A percentile compares a stretch with the other conserved stretches of the same genome.
Evolutionary conservation across 2,329 filamentous ascomycete species (phyloP).

Genomic region (Lachnellula hyalina): DNA sequence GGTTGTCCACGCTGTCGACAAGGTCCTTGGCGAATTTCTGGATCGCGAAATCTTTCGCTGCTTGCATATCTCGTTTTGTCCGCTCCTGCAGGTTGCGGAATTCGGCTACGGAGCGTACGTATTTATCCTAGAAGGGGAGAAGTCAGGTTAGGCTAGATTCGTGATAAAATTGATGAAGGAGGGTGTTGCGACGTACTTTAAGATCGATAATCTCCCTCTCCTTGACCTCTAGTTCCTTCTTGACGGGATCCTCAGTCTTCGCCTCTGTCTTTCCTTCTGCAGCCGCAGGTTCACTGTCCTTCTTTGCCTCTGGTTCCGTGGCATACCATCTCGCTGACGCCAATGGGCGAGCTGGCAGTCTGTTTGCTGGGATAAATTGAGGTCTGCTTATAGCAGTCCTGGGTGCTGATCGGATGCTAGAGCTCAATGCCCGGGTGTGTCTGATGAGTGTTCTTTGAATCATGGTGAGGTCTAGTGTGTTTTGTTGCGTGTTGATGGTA

Average conservation of each 20-base stretch:
- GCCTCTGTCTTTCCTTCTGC: slow-evolving; percentile 33
- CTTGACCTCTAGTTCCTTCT: slow-evolving; percentile 66
- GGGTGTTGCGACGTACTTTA: slow-evolving; percentile 58
- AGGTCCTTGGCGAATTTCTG: slow-evolving; percentile 92
- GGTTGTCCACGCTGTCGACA: slow-evolving; percentile 92
- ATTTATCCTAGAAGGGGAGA: slow-evolving; percentile 67
- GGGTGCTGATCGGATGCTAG: slow-evolving; percentile 27
- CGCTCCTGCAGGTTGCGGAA: slow-evolving; percentile 98
- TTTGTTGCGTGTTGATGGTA: slow-evolving; percentile 17
- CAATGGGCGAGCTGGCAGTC: slow-evolving; percentile 20
- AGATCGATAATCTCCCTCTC: slow-evolving; percentile 71
- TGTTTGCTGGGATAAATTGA: slow-evolving; percentile 36
- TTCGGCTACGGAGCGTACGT: slow-evolving; percentile 88
- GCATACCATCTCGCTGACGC: slow-evolving; percentile 30
- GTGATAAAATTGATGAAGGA: background rate
- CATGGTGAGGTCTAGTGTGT: slow-evolving; percentile 32
- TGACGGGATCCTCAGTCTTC: slow-evolving; percentile 40
- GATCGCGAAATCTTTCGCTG: slow-evolving; percentile 87
- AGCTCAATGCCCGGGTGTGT: slow-evolving; percentile 39
- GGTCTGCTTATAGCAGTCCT: slow-evolving; percentile 25
- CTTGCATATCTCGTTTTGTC: slow-evolving; percentile 82
- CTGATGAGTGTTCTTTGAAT: slow-evolving; percentile 46
- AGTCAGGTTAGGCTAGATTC: background rate
- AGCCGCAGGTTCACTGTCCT: slow-evolving; percentile 34
- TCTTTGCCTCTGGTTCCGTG: slow-evolving; percentile 40